Percentiles rank a stretch among this genome's conserved stretches.
Conservation (phyloP, 2,329 filamentous ascomycete species). For the Aspergillus brunneoviolaceus region DNA sequence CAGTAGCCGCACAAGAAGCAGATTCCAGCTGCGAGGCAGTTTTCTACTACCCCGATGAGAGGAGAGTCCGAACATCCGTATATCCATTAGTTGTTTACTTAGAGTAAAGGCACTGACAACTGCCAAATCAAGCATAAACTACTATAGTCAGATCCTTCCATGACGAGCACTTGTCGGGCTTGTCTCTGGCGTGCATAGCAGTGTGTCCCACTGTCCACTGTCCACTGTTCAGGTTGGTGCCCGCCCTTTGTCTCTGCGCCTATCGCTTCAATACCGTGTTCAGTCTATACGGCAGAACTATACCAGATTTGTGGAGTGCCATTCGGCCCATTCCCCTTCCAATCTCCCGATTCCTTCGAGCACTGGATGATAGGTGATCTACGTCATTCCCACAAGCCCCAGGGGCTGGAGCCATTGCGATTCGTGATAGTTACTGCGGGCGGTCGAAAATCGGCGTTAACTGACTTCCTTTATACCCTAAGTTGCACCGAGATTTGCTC, state of each 20-base stretch:
- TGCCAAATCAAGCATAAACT: neutral
- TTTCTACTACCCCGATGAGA: neutral
- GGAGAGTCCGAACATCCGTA: neutral
- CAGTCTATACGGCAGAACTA: neutral
- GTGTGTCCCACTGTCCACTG: no score
- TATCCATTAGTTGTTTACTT: neutral
- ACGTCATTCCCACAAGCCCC: slow-evolving; percentile 3
- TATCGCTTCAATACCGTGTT: slow-evolving; percentile 2
- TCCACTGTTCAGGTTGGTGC: no score
- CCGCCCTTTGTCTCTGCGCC: neutral
- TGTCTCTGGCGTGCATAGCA: neutral
- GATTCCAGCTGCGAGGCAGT: neutral
- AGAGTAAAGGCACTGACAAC: neutral
- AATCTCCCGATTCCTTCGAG: neutral
- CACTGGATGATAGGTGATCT: neutral
- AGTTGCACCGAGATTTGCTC: neutral
- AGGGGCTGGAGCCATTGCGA: neutral
- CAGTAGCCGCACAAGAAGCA: neutral
- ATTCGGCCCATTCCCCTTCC: neutral
- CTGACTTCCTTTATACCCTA: neutral
- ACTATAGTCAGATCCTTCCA: neutral
- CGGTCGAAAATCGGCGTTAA: neutral
- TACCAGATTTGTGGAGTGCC: slow-evolving; percentile 1
- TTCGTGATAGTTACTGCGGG: neutral
- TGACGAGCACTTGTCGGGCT: neutral